Percentiles rank a stretch among this genome's conserved stretches.
phyloP scores from a whole-genome alignment of 805 yeast genomes.

The Yarrowia sp. region DNA sequence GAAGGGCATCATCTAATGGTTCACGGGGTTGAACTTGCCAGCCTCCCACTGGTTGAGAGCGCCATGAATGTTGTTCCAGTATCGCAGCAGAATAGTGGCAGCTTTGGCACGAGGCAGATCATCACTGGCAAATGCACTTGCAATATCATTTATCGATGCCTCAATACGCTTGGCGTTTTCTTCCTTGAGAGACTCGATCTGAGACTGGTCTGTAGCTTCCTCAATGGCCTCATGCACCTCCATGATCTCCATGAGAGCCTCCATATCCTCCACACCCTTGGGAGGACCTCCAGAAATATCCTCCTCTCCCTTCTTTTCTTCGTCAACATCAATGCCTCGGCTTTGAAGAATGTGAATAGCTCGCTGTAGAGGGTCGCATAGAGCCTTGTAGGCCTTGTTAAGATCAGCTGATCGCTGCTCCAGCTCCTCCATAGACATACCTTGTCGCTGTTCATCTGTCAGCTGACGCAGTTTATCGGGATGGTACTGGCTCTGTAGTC shows the following conservation, averaged over 20 bases:
- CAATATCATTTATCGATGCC: constrained; percentile 47
- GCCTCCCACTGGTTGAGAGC: constrained; percentile 25
- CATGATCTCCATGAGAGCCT: constrained; percentile 68
- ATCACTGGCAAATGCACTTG: constrained; percentile 46
- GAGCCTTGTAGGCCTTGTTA: constrained; percentile 73
- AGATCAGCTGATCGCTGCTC: constrained; percentile 52
- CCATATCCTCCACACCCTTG: constrained; percentile 43
- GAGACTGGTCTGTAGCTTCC: constrained; percentile 57
- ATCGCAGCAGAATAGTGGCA: constrained; percentile 70
- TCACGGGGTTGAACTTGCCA: constrained; percentile 22
- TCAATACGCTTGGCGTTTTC: constrained; percentile 60
- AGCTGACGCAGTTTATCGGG: constrained; percentile 61
- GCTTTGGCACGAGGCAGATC: constrained; percentile 60
- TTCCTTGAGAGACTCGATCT: constrained; percentile 49
- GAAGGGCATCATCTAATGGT: constrained; percentile 12
- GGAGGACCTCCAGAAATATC: constrained; percentile 40
- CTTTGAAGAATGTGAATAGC: constrained; percentile 56
- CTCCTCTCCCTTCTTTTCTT: constrained; percentile 35
- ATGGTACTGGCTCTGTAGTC: constrained; percentile 69
- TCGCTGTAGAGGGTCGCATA: constrained; percentile 67
- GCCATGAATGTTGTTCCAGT: constrained; percentile 67
- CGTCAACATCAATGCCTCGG: constrained; percentile 53
- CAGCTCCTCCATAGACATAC: constrained; percentile 32
- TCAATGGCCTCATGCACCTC: constrained; percentile 84
- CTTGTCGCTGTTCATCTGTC: constrained; percentile 30